Evolutionary conservation across 495 filamentous ascomycete species (phyloP).

Genomic region (Pyrenula massariospora): DNA sequence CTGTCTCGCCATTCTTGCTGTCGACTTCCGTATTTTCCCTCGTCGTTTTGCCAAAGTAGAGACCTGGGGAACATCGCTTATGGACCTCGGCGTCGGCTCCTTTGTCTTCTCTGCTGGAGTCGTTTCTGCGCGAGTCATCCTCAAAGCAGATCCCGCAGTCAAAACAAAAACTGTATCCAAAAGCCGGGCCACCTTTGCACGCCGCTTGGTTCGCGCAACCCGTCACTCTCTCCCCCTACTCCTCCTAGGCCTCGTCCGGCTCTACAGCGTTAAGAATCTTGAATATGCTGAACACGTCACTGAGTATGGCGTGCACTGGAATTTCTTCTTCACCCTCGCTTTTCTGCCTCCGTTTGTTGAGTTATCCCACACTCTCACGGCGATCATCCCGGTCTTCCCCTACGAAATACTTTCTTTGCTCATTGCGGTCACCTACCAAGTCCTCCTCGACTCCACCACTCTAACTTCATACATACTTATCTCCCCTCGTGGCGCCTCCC

Average conservation of each 20-base stretch:
- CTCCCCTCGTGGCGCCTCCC: conserved; percentile 57
- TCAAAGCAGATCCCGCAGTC: conserved; percentile 48
- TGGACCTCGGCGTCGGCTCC: conserved; percentile 95
- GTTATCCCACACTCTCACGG: conserved; percentile 53
- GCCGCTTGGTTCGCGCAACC: conserved; percentile 48
- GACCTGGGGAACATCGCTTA: conserved; percentile 94
- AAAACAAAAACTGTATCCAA: conserved; percentile 4
- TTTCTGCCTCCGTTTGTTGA: conserved; percentile 84
- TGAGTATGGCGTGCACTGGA: conserved; percentile 98
- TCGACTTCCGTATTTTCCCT: conserved; percentile 89
- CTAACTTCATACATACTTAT: conserved; percentile 76
- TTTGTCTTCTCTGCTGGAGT: conserved; percentile 95
- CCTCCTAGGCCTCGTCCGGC: conserved; percentile 64
- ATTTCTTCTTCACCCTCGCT: conserved; percentile 96
- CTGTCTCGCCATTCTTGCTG: conserved; percentile 86
- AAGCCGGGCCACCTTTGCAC: conserved; percentile 16
- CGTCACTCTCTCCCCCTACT: conserved; percentile 77
- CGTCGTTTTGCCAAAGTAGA: conserved; percentile 94
- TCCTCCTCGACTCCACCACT: conserved; percentile 60
- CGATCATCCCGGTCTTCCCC: conserved; percentile 42
- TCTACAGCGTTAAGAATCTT: conserved; percentile 83
- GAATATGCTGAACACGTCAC: conserved; percentile 97
- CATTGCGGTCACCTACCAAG: conserved; percentile 56
- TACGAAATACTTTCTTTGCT: conserved; percentile 60
- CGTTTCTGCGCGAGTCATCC: conserved; percentile 77